These are phyloP conservation scores for Hsuehochloa calcarea DNA, from an alignment of 176 grass and related monocot genomes.

Conservation along the genomic window DNA sequence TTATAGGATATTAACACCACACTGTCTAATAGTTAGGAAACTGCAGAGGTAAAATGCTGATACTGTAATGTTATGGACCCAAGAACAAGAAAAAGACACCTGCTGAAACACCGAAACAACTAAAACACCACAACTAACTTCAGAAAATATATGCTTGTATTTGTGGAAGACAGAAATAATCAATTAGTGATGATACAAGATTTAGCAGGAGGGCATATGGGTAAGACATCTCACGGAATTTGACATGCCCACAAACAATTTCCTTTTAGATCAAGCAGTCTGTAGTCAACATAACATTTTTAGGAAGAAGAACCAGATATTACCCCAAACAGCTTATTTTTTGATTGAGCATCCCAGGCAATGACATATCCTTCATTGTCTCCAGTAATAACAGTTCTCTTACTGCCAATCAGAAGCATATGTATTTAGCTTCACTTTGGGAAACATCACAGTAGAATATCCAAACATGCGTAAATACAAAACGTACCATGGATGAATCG, in stretches of 20 bases:
- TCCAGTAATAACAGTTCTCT: conserved; percentile 60
- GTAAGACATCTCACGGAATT: neutral
- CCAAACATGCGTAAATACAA: conserved; percentile 2
- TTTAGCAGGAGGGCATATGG: neutral
- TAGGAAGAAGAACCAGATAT: conserved; percentile 5
- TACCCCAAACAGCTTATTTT: conserved; percentile 69
- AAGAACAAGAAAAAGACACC: conserved; percentile 1
- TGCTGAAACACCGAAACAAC: too few relatives aligned
- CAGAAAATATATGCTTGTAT: neutral
- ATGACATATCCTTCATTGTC: conserved; percentile 65
- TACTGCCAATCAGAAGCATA: conserved; percentile 39
- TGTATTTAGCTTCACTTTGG: neutral
- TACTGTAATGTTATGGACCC: neutral
- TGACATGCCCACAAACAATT: neutral
- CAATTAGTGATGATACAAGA: neutral
- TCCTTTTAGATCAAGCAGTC: conserved; percentile 26
- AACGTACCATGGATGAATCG: conserved; percentile 56
- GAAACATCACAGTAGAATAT: conserved; percentile 9
- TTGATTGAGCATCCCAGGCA: conserved; percentile 45
- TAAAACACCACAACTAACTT: too few relatives aligned
- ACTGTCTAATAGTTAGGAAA: conserved; percentile 49
- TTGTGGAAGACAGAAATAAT: neutral
- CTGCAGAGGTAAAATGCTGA: conserved; percentile 27
- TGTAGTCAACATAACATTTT: neutral
- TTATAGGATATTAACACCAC: conserved; percentile 54